Base-by-base conservation (phyloP, 2,329 filamentous ascomycete genomes). In the Pezicula rhizophila region DNA sequence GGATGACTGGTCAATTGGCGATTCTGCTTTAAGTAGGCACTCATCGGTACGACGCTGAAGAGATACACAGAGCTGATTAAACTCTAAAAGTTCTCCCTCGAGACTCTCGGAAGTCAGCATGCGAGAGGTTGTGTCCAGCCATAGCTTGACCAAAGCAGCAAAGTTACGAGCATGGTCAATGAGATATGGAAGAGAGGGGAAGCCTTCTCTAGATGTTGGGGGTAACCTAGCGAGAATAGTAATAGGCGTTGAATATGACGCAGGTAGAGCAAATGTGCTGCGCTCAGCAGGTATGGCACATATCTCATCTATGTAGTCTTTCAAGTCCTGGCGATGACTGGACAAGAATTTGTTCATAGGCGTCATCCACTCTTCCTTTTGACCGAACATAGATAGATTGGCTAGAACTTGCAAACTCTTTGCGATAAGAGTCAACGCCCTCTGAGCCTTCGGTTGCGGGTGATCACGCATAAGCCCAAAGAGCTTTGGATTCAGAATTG, bases 301-400 rank as follows among this genome's bases (percentile, higher is more conserved):
- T 42, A 96, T 80, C 26, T 82, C 77, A 63, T 97, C 91, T 52
- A 96, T 85, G 59, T 91, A 96, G 42, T 84, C 79, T 65, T 91
- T 95, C 67, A 96, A 89, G 35, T 87, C 80, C 58, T 85, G 78
- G 17, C 90, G 81, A 61, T 95, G 85, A 1, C 80, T 75, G 8
- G 76, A 77, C 34, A 97, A 72, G 60, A 96, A 96, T 39, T 79
- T 80, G 63, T 96, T 97, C 92, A 97, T 97, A 0, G 90, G 90
- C 69, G 96, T 91, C 91, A 97, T 96, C 89, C 90, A 97, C n/a
- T 86, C 83, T 67, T 97, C 92, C 64, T 96, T 95, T 63, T 87
- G 91, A 37, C 92, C 92, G 63, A 96, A 96, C 0, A 82, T 89
- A 2, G 89, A 88, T 68, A 96, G 77, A 64, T 96, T 96, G 15